Evolutionary conservation across 2,329 filamentous ascomycete genomes (phyloP), one percentile per base, ranked within the genome.

Genomic region (Diaporthe longicolla): DNA sequence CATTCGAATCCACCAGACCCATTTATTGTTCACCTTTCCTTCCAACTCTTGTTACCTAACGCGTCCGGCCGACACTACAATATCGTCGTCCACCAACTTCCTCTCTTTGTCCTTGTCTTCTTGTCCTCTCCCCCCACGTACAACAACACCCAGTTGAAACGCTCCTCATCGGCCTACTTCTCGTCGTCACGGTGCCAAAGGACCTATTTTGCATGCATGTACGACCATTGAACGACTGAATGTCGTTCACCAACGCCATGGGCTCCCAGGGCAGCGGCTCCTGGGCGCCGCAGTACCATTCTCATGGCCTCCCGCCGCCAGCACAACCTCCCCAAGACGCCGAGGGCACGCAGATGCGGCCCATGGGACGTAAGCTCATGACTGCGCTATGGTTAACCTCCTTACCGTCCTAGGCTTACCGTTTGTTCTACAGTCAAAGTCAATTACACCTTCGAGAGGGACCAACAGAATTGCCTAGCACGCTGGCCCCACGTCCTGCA

Each of bases 391-490:
- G 2, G 7, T 50, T 29, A n/a, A 71, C 82, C 91, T 85, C 73
- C 66, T 73, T 59, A 77, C 71, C 40, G 68, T 68, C 68, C 50
- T 65, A 59, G 45, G 26, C 73, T 75, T 54, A 75, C 73, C 68
- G 48, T 74, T 32, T 70, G 24, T 75, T 55, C 50, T 77, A 55
- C 83, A 97, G 95, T 98, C 83, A 98, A 98, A 88, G 93, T 98
- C 66, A 92, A 97, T 75, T 99, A 98, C 84, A 98, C 95, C 43
- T 98, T 98, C 84, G 95, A 98, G 82, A 92, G 93, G 81, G 93
- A 96, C 78, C 93, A 91, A 84, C 95, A 95, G 84, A 95, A 96
- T 81, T 98, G 95, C 83, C 89, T 99, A 66, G 95, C 96, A 74
- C 91, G 96, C 79, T 93, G 94, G 87, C 93, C 94, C 24, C 92